phyloP scores from a whole-genome alignment of 257 asterid genomes.

The Scutellaria minor region DNA sequence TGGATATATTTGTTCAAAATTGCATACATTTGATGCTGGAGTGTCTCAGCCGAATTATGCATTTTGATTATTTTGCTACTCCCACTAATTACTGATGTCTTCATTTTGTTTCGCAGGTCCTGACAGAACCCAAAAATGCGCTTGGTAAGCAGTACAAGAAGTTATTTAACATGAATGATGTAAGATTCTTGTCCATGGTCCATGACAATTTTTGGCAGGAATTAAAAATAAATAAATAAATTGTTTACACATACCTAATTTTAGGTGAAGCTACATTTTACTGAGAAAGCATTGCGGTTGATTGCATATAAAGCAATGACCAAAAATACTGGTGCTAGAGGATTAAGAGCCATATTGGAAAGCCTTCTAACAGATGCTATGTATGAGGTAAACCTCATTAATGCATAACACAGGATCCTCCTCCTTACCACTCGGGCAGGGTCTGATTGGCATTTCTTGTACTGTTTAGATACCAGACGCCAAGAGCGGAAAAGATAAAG shows the following conservation, averaged over 20 bases:
- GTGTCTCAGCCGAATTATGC: slow-evolving; percentile 8
- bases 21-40: neutral
- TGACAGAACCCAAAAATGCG: slow-evolving; percentile 86
- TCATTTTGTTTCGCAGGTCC: slow-evolving; percentile 55
- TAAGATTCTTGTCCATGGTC: slow-evolving; percentile 44
- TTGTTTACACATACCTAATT: slow-evolving; percentile 28
- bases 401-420: neutral
- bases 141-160: slow-evolving; percentile 93
- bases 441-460: neutral
- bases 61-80: slow-evolving; percentile 19
- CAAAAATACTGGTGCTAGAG: slow-evolving; percentile 96
- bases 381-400: slow-evolving; percentile 74
- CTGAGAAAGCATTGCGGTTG: slow-evolving; percentile 67
- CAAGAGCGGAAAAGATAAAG: slow-evolving; percentile 60
- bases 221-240: slow-evolving; percentile 2
- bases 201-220: slow-evolving; percentile 20
- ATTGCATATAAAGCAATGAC: slow-evolving; percentile 75
- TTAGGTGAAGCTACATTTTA: slow-evolving; percentile 84
- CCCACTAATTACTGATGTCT: slow-evolving; percentile 25
- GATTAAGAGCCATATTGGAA: slow-evolving; percentile 84
- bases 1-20: neutral
- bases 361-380: slow-evolving; percentile 82
- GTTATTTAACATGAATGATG: slow-evolving; percentile 79
- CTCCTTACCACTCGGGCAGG: no score
- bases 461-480: slow-evolving; percentile 75